Evolutionary conservation across 768 basidiomycete genomes (phyloP), one percentile per base, ranked within the genome.

Genomic region (Boletus tomentosulus): DNA sequence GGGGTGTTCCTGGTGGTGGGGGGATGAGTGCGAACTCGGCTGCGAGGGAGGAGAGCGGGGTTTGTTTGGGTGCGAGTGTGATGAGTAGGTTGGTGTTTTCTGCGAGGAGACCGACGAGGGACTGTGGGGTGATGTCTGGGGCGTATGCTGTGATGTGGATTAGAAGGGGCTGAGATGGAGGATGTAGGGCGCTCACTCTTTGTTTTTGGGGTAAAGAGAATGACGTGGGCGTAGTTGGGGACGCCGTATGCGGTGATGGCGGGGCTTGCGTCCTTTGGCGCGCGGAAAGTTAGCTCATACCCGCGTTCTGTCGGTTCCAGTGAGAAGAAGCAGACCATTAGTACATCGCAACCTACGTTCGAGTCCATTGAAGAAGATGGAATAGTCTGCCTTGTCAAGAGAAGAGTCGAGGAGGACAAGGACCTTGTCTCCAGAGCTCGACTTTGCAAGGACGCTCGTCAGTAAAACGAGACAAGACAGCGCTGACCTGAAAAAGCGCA

Each of bases 21-120:
- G 92, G 86, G 49, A 92, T 82, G 52, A 98, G 78, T 35, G 89
- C 89, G 76, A 98, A 98, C 74, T 99, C 97, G 46, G 91, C 70
- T 0, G 93, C 91, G 51, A 96, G 81, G 12, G 87, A 82, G 12
- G 83, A 78, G 10, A 95, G 74, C 39, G 89, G 75, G 3, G 85
- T 85, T 71, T 87, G 81, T 73, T 81, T 86, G 61, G 87, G 75
- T 2, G 90, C 87, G 55, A 96, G 80, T 3, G 87, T 83, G 60
- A 97, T 73, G 59, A 99, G 81, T 52, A 98, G 75, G 75, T 98
- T 97, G 51, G 89, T 85, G 56, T 82, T 77, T 56, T 79, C 78
- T 27, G 82, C 75, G 30, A 92, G 74, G 48, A 93, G 82, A 25
- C 78, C 69, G 37, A 93, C 81, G 27, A 98, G 77, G 12, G 85